Evolutionary conservation across 129 eudicot species (phyloP).

Genomic region (Flaveria sonorensis): DNA sequence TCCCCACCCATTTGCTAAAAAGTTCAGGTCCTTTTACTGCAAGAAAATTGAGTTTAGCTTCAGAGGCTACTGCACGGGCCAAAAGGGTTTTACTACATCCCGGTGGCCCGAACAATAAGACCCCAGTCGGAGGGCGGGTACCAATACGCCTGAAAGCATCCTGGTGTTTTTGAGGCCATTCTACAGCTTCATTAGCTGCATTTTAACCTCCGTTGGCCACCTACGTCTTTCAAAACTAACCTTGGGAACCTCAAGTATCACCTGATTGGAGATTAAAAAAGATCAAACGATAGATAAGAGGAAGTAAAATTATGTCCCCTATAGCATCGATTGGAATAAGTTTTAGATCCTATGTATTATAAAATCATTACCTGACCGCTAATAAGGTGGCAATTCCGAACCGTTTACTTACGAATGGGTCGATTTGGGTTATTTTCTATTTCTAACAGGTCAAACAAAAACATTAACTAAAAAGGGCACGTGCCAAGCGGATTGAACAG

Average conservation of each 20-base stretch:
- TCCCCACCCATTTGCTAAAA: conserved; percentile 99
- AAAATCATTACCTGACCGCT: neutral
- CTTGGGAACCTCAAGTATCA: conserved; percentile 89
- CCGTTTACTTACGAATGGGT: neutral
- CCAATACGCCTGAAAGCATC: conserved; percentile 87
- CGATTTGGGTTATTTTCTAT: neutral
- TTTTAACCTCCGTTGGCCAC: conserved; percentile 90
- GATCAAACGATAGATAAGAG: conserved; percentile 5
- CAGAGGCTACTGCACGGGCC: conserved; percentile 97
- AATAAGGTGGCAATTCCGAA: neutral
- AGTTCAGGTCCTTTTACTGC: conserved; percentile 99
- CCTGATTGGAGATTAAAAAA: conserved; percentile 44
- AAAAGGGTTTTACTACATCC: conserved; percentile 98
- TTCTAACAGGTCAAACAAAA: neutral
- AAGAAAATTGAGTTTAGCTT: conserved; percentile 86
- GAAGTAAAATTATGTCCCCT: neutral
- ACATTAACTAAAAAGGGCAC: neutral
- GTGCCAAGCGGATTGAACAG: no score
- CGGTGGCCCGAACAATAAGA: conserved; percentile 93
- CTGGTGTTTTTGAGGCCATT: conserved; percentile 94
- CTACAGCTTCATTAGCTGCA: conserved; percentile 86
- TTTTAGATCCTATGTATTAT: neutral
- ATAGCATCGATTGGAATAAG: neutral
- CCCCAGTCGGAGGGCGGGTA: conserved; percentile 83
- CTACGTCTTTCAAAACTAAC: conserved; percentile 95